Conservation (phyloP, 257 asterid species). For the Solanum bukasovii region DNA sequence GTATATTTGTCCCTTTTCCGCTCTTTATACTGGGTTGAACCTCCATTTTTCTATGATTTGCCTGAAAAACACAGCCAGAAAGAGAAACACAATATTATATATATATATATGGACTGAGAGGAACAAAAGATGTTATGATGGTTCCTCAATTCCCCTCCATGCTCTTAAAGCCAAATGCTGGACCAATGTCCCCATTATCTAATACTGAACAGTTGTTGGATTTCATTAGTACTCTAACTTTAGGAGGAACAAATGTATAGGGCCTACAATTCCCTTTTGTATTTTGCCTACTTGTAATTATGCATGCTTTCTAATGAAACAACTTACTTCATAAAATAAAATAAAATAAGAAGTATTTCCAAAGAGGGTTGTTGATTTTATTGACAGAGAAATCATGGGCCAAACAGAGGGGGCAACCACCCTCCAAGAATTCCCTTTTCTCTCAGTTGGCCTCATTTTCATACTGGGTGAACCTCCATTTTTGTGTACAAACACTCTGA, state of each 20-base stretch:
- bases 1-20: neutral
- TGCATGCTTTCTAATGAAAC: neutral
- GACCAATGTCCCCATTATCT: neutral
- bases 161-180: neutral
- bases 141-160: neutral
- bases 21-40: neutral
- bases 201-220: neutral
- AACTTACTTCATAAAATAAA: neutral
- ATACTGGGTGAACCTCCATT: neutral
- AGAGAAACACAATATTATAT: neutral
- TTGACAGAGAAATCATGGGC: neutral
- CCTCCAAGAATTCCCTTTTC: neutral
- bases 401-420: neutral
- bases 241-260: neutral
- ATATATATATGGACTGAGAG: too few relatives aligned
- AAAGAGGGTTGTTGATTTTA: neutral
- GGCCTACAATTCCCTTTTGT: neutral
- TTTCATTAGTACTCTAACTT: neutral
- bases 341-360: neutral
- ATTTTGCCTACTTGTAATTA: neutral
- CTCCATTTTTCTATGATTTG: neutral
- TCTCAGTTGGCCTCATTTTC: neutral
- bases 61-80: neutral
- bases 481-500: neutral
- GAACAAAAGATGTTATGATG: too few relatives aligned